Evolutionary conservation across 208 protist genomes (phyloP), one percentile per base, ranked within the genome.

Genomic region (Crithidia acanthocephali): DNA sequence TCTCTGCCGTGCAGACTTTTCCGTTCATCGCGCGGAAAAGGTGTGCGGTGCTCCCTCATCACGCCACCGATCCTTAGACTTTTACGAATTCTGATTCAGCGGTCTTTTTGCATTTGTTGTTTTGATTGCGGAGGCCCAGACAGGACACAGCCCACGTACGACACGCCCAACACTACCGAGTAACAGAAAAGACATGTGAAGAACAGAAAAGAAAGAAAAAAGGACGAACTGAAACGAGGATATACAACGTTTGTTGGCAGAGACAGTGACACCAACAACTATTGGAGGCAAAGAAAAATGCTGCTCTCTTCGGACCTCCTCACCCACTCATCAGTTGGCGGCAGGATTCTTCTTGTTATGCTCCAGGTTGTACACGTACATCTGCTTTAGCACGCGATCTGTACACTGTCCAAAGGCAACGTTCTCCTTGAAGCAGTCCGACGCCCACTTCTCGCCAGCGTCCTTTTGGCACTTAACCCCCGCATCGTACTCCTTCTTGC

Each of bases 311-410:
- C 35, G 35, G 35, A 40, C 8, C 5, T 11, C 35, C 5, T 40
- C 35, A 40, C 35, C 35, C 11, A 40, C 11, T 40, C 35, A 2
- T 80, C 44, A 93, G 67, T 91, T 94, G 7, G 85, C 84, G 20
- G 53, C 68, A 13, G 90, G 90, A 60, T 93, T 95, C 65, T 93
- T 93, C 62, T 84, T 84, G 72, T 85, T 86, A 51, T 86, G 66
- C 78, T 95, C 87, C 42, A 95, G 67, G 66, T 93, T 92, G 79
- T 95, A 95, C 44, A 92, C 79, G 66, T 95, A 95, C 74, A 95
- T 74, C 53, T 93, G 91, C 64, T 92, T 91, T 42, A 95, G 80
- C 18, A 84, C 83, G 8, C 67, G 72, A 63, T 95, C 90, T 7
- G 87, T 88, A 70, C 90, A 95, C 71, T 95, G 87, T 2, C 87